phyloP scores from a whole-genome alignment of 139 green algal genomes.

The Chlorella sorokiniana region DNA sequence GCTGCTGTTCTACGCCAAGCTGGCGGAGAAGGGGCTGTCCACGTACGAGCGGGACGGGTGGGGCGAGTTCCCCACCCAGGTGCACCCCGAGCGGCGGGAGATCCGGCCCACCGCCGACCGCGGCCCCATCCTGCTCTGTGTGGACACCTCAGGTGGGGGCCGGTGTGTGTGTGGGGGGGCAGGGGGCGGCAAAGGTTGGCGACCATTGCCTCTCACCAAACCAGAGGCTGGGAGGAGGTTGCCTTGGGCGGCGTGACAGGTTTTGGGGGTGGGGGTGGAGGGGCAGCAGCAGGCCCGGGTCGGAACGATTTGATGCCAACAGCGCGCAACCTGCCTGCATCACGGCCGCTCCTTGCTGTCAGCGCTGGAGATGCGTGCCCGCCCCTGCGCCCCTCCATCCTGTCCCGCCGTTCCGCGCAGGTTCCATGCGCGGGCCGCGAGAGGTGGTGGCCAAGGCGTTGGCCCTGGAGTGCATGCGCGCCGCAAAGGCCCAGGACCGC shows the following conservation, averaged over 20 bases:
- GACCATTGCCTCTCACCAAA: too few species aligned
- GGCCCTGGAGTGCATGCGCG: conserved; percentile 77
- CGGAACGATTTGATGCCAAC: too few species aligned
- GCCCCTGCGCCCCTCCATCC: too few species aligned
- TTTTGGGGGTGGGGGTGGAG: too few species aligned
- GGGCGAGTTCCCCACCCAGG: conserved; percentile 77
- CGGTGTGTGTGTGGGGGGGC: background rate
- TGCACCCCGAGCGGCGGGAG: conserved; percentile 69
- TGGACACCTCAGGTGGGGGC: conserved; percentile 81
- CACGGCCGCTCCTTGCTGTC: too few species aligned
- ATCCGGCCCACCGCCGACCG: conserved; percentile 79
- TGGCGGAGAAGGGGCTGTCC: conserved; percentile 83
- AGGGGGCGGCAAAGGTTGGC: background rate
- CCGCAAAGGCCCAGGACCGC: conserved; percentile 70
- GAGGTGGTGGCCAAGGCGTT: conserved; percentile 89
- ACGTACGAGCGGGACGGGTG: conserved; percentile 90
- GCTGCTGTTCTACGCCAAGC: conserved; percentile 84
- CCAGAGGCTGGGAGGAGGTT: too few species aligned
- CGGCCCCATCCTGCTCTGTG: conserved; percentile 90
- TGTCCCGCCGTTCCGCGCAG: too few species aligned
- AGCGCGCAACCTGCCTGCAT: too few species aligned
- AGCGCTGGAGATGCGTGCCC: too few species aligned
- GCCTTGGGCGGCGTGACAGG: too few species aligned
- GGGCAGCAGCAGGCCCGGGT: too few species aligned
- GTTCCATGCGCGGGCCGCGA: conserved; percentile 67